Percentiles rank a stretch among this genome's conserved stretches.
These are phyloP conservation scores for Mortierella claussenii DNA, from an alignment of 192 early-diverging fungal species.

Conservation along the genomic window DNA sequence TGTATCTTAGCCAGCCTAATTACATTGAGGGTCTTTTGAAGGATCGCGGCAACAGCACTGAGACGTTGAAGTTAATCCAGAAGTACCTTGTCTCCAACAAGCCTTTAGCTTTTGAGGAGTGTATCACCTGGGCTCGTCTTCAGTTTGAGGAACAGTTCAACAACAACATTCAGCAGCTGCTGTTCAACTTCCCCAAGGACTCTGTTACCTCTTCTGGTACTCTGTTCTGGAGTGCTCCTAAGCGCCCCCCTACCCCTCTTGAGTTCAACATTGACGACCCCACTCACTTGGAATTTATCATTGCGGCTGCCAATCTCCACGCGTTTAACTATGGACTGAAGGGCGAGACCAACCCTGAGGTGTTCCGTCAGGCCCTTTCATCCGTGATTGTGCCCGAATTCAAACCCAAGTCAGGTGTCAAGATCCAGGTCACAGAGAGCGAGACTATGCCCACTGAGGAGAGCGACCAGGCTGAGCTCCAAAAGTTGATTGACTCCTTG, in stretches of 20 bases:
- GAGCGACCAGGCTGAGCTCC: constrained; percentile 68
- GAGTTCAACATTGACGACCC: constrained; percentile 82
- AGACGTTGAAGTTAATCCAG: constrained; percentile 79
- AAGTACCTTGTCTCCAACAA: constrained; percentile 82
- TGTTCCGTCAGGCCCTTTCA: constrained; percentile 70
- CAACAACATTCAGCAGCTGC: constrained; percentile 93
- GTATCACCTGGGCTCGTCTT: constrained; percentile 90
- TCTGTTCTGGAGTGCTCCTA: constrained; percentile 97
- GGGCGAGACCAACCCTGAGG: constrained; percentile 78
- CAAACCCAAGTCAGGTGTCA: constrained; percentile 90
- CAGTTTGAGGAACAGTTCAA: constrained; percentile 94
- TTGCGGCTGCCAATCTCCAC: constrained; percentile 91
- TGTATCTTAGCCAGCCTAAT: constrained; percentile 88
- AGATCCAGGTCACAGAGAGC: constrained; percentile 95
- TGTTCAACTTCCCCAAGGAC: constrained; percentile 98
- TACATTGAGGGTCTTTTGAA: constrained; percentile 80
- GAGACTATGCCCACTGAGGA: constrained; percentile 68
- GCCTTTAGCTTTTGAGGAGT: constrained; percentile 90
- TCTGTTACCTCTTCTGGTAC: constrained; percentile 89
- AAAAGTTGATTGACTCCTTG: constrained; percentile 72
- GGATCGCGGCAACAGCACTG: constrained; percentile 83
- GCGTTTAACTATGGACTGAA: constrained; percentile 97
- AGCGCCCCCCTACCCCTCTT: constrained; percentile 89
- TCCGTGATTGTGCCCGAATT: constrained; percentile 83
- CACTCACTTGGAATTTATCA: constrained; percentile 90